Evolutionary conservation across 345 rosid species (phyloP), one percentile per base, ranked within the genome.

Genomic region (Clarkia xantiana): DNA sequence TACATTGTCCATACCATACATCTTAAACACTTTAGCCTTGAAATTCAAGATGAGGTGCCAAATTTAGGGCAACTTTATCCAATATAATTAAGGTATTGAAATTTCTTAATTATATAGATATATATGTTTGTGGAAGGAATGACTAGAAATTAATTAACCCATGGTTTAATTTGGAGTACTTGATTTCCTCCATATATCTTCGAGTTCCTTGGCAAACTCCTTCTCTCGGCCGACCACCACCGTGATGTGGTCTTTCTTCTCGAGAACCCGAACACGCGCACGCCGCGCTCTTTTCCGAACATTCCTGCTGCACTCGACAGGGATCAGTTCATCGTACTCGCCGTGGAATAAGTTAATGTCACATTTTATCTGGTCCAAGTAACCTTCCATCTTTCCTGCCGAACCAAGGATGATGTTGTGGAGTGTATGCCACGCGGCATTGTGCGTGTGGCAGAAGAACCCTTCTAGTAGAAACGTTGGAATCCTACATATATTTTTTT

Each of bases 401-500:
- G 84, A 72, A 45, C 99, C 99, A 49, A 78, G 87, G 10, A 93
- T 87, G 29, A 93, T 78, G 78, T 93, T 93, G 84, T 93, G 99
- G 20, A 93, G 75, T 3, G 99, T 84, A 61, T 93, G 99, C 99
- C 99, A 93, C 12, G 95, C 90, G 0, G 96, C 96, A 10, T 82
- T 84, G 43, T 93, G 99, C 22, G 99, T 84, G 73, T 93, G 99
- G 67, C 95, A 82, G 53, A 73, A 80, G 67, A 87, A 93, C 34
- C 99, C 99, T 74, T 87, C 99, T 15, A 87, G 55, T 72, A 93
- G 73, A 63, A 67, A 93, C 42, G 95, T 84, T 61, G 79, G 71
- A 14, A 84, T 57, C 81, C 99, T 93, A 73, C 1, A 13, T 18
- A 15, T 10, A 39, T n/a, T n/a, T n/a, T n/a, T n/a, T n/a, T n/a